A percentile compares a stretch with the other conserved stretches of the same genome.
Conservation (phyloP, 306 rosid species). For the Pueraria montana region DNA sequence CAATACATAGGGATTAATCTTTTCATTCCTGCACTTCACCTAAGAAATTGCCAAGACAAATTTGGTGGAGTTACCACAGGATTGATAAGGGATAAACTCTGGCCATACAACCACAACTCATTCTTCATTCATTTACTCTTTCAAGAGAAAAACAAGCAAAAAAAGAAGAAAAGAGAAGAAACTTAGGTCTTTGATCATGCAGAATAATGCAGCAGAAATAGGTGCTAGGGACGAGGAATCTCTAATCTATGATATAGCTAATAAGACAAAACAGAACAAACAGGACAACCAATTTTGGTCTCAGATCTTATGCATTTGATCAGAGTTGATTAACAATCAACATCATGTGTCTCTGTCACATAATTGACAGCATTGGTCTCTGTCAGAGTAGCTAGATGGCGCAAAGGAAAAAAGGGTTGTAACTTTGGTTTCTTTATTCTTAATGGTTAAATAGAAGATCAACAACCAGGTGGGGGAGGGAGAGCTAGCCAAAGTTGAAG, state of each 20-base stretch:
- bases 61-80: background rate
- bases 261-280: background rate
- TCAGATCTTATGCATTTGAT: constrained; percentile 1
- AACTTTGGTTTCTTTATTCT: background rate
- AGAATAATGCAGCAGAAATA: constrained; percentile 14
- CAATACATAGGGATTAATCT: background rate
- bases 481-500: constrained; percentile 11
- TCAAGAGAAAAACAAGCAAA: constrained; percentile 23
- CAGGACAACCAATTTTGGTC: background rate
- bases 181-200: constrained; percentile 10
- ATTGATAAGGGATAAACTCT: background rate
- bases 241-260: background rate
- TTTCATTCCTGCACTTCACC: background rate
- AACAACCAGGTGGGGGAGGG: background rate
- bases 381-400: constrained; percentile 24
- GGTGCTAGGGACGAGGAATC: background rate
- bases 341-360: background rate
- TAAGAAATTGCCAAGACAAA: background rate
- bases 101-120: constrained; percentile 8
- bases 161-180: background rate
- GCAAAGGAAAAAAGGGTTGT: background rate
- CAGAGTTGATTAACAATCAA: background rate
- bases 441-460: background rate
- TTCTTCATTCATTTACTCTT: background rate
- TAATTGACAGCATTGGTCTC: background rate